These are phyloP conservation scores for Fusarium hainanense DNA, from an alignment of 2,329 filamentous ascomycete genomes.

Conservation along the genomic window DNA sequence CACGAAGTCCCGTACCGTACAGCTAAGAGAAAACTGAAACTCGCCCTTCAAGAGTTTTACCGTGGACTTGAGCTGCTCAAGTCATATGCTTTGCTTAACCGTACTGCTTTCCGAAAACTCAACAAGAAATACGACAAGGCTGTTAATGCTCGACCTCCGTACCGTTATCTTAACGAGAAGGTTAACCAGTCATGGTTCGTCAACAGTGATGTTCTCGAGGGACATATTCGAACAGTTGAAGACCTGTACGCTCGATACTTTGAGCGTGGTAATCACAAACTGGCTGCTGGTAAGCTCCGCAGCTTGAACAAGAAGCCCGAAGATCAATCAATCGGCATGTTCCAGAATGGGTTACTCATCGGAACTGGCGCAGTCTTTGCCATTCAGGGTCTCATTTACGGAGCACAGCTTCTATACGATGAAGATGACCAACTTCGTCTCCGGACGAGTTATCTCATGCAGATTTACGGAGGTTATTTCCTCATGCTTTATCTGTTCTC, in stretches of 20 bases:
- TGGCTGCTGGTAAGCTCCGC: slow-evolving; percentile 88
- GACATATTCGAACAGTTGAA: slow-evolving; percentile 82
- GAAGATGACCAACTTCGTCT: slow-evolving; percentile 59
- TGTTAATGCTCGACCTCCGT: slow-evolving; percentile 78
- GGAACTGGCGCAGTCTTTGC: slow-evolving; percentile 74
- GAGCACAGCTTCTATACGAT: slow-evolving; percentile 62
- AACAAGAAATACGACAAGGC: slow-evolving; percentile 99
- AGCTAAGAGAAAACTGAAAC: slow-evolving; percentile 91
- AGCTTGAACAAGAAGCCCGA: slow-evolving; percentile 70
- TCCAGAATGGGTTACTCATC: slow-evolving; percentile 72
- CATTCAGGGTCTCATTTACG: slow-evolving; percentile 73
- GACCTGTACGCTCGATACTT: slow-evolving; percentile 96
- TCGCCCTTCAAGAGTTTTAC: slow-evolving; percentile 93
- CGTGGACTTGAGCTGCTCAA: slow-evolving; percentile 91
- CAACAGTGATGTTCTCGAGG: slow-evolving; percentile 84
- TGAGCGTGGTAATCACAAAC: slow-evolving; percentile 90
- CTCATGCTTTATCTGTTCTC: slow-evolving; percentile 82
- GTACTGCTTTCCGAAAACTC: slow-evolving; percentile 94
- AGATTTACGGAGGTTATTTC: slow-evolving; percentile 95
- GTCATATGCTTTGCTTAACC: slow-evolving; percentile 88
- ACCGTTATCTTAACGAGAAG: slow-evolving; percentile 89
- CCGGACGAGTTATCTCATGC: slow-evolving; percentile 76
- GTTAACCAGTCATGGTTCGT: slow-evolving; percentile 94
- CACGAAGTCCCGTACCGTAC: slow-evolving; percentile 81
- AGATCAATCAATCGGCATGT: slow-evolving; percentile 68